Percentiles rank a stretch among this genome's conserved stretches.
Conservation (phyloP, 2,329 filamentous ascomycete species). For the Fusarium sambucinum region DNA sequence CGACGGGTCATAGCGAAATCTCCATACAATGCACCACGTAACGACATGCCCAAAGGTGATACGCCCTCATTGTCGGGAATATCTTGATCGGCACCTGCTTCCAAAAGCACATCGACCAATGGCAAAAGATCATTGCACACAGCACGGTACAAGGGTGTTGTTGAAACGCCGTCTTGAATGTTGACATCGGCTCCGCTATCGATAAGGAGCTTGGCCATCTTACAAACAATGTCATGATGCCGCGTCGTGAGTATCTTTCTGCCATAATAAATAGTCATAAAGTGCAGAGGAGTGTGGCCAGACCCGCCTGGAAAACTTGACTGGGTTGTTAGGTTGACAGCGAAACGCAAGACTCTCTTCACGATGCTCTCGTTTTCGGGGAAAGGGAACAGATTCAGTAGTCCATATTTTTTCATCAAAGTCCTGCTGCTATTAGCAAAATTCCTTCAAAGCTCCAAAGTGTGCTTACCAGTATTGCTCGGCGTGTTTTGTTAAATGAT, state of each 20-base stretch:
- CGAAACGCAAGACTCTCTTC: conserved; percentile 25
- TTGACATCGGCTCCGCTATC: conserved; percentile 36
- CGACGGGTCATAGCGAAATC: conserved; percentile 5
- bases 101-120: conserved; percentile 24
- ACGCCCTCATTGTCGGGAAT: conserved; percentile 9
- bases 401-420: conserved; percentile 25
- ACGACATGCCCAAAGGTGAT: conserved; percentile 24
- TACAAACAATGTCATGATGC: background rate
- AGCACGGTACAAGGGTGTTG: conserved; percentile 36
- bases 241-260: no score
- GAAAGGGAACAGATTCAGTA: background rate
- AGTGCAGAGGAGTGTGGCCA: conserved; percentile 25
- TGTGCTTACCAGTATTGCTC: conserved; percentile 38
- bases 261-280: conserved; percentile 9
- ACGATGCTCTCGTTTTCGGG: background rate
- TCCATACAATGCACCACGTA: background rate
- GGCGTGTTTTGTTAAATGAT: conserved; percentile 32
- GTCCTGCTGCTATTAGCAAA: conserved; percentile 34
- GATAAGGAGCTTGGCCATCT: conserved; percentile 27
- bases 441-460: background rate
- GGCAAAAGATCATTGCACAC: background rate
- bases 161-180: conserved; percentile 17
- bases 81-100: conserved; percentile 39
- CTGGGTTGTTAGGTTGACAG: conserved; percentile 18
- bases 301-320: no score